Base-by-base conservation (phyloP, 345 rosid genomes). In the Moricandia moricandioides region DNA sequence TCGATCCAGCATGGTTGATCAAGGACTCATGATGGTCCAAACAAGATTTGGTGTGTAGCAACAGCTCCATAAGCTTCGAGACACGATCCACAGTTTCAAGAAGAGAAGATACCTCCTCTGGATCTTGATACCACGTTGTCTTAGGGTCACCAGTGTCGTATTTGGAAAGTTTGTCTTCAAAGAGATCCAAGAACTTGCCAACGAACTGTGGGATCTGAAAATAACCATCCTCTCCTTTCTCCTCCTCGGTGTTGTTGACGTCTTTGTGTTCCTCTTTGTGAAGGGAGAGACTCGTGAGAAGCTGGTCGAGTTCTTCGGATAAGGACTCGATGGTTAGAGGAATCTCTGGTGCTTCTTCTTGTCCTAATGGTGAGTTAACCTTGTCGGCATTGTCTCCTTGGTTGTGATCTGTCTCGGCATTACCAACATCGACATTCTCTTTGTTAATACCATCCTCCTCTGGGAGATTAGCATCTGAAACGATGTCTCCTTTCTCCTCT, bases 151-250 rank as follows among this genome's bases (percentile, higher is more conserved):
- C 64, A 0, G 79, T 63, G 4, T 89, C 89, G 62, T 83, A 78
- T 65, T 78, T 72, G 1, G 52, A 75, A n/a, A 86, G 69, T 67
- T 29, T 29, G 6, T 82, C 89, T 37, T 85, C 87, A 0, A 88
- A 65, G 16, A 87, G 86, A 85, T 88, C 92, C 80, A 93, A 83
- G 72, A 84, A 87, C 74, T 83, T 87, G 5, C 81, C 84, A 16
- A 88, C 76, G 70, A 79, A 82, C 63, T 69, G 86, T 0, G 92
- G 92, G 68, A 86, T 82, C 73, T 83, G 51, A 67, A 51, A 51
- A 14, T 55, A 17, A 8, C 63, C 72, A 56, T 71, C 75, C 24
- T 77, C 78, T 13, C 33, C 45, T 7, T 14, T 56, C 55, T 45
- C 74, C 57, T 37, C 67, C 0, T 29, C 24, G 24, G 24, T 62